A percentile compares a stretch with the other conserved stretches of the same genome.
These are phyloP conservation scores for Yamadazyma aaseri DNA, from an alignment of 1,139 yeast species.

Conservation along the genomic window DNA sequence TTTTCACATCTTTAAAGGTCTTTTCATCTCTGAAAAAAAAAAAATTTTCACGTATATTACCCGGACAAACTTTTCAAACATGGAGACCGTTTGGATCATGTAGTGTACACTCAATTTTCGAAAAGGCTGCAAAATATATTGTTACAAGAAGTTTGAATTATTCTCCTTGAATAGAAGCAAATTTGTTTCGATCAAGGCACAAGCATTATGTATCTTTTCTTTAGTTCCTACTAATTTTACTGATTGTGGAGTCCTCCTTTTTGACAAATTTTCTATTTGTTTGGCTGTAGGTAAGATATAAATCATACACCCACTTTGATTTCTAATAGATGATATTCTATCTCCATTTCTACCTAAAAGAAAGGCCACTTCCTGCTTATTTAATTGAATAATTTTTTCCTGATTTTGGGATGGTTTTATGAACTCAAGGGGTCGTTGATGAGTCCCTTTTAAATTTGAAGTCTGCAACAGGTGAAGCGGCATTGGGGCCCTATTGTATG, in stretches of 20 bases:
- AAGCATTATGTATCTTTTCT: constrained; percentile 19
- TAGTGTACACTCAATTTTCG: constrained; percentile 1
- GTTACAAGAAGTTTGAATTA: constrained; percentile 8
- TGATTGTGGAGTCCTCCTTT: constrained; percentile 10
- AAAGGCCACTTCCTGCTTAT: constrained; percentile 27
- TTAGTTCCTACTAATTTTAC: constrained; percentile 16
- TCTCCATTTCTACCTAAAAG: constrained; percentile 29
- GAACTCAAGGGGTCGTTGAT: not conserved
- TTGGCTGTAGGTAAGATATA: constrained; percentile 19
- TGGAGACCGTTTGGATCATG: constrained; percentile 1
- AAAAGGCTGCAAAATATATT: constrained; percentile 4
- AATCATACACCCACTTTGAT: constrained; percentile 28
- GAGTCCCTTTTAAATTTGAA: constrained; percentile 6
- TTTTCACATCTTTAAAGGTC: constrained; percentile 13
- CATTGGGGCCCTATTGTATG: not conserved
- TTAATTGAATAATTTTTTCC: constrained; percentile 10
- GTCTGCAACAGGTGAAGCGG: too few species aligned
- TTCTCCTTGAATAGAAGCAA: constrained; percentile 10
- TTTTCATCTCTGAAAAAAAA: constrained; percentile 12
- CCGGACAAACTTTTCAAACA: constrained; percentile 8
- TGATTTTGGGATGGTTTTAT: constrained; percentile 1
- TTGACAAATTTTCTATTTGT: constrained; percentile 9
- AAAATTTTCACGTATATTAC: constrained; percentile 10
- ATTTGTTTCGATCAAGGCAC: constrained; percentile 14
- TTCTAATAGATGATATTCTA: constrained; percentile 24